Evolutionary conservation across 2,329 filamentous ascomycete genomes (phyloP), one percentile per base, ranked within the genome.

Genomic region (Sphaerulina vaccinii): DNA sequence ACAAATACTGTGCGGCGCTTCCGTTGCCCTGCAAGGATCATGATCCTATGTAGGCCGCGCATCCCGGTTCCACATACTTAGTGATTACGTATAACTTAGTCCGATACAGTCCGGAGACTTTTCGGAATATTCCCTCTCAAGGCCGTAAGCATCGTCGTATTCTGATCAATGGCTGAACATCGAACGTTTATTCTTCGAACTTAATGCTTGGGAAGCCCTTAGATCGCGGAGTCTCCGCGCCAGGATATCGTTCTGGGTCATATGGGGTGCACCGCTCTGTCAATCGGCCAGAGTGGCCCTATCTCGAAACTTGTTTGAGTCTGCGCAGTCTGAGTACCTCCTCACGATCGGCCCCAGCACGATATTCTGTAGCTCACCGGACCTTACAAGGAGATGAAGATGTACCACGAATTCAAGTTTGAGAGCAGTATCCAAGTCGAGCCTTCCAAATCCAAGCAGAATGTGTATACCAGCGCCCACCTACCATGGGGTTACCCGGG

Each of bases 401-500:
- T 29, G 40, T 13, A 22, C 23, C 21, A 27, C 18, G 16, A 32
- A 43, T 27, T 15, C 15, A 15, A 2, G 4, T 42, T 42, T 22
- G 39, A 27, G 15, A 19, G 22, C 39, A 24, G 39, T 22, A 22
- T 42, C 21, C 15, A 19, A 7, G 39, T 42, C 39, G 11, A 42
- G 15, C 11, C 39, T 3, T 11, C 23, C 22, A 15, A 23, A 2
- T 19, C 11, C n/a, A 24, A 42, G 39, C 37, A 27, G 4, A 35
- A 49, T 24, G 13, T 18, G 5, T 49, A 36, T 18, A 41, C 33
- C 15, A 24, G 29, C 36, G 37, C 23, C 16, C 33, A 49, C 27
- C 46, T 23, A 16, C 36, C 36, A 40, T 49, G 46, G 46, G 36
- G 36, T 21, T 49, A 40, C 23, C 46, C 46, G 10, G 23, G 37